Base-by-base conservation (phyloP, 2,329 filamentous ascomycete species). In the Neospermospora avenae region DNA sequence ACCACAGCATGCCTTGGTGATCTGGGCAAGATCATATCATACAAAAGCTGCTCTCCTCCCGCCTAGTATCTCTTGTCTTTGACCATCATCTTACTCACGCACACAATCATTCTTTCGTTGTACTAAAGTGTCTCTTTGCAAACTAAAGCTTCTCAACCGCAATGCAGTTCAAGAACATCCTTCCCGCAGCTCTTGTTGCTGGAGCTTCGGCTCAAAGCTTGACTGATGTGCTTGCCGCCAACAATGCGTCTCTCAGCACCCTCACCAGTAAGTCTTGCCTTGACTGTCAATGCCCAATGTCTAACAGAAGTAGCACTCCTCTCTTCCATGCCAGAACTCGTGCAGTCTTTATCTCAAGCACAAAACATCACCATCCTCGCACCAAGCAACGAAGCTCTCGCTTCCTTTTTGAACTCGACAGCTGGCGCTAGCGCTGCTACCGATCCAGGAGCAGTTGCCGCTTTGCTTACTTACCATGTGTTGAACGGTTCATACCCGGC, bases 361-460 rank as follows among this genome's bases (percentile, higher is more conserved):
- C 65, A 67, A 11, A 83, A 85, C 67, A 76, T 86, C 61, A 86
- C 84, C n/a, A 76, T 74, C 49, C 66, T 74, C n/a, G 71, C 71
- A 4, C 72, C 72, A 4, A 68, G 57, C 57, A 70, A 73, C 35
- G 66, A 65, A 13, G 72, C 72, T 22, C 66, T 74, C 37, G 52
- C 57, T 24, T 61, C 64, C 31, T 67, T 72, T 31, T 74, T 76
- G 10, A 62, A 67, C 18, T 63, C 66, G 2, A 59, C 67, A 5
- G 60, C 67, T 2, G 68, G 61, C 13, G 48, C 49, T 4, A 63
- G 62, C 8, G 60, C 59, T 46, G 66, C 61, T 3, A 64, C 65
- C 28, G 69, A 80, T 64, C 69, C 72, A 34, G 71, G 70, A 14
- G 54, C 59, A 11, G 59, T 72, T 25, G 68, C 77, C 5, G 66